Percentiles rank a stretch among this genome's conserved stretches.
These are phyloP conservation scores for Periconia sp. DNA, from an alignment of 2,329 filamentous ascomycete species.

Conservation along the genomic window DNA sequence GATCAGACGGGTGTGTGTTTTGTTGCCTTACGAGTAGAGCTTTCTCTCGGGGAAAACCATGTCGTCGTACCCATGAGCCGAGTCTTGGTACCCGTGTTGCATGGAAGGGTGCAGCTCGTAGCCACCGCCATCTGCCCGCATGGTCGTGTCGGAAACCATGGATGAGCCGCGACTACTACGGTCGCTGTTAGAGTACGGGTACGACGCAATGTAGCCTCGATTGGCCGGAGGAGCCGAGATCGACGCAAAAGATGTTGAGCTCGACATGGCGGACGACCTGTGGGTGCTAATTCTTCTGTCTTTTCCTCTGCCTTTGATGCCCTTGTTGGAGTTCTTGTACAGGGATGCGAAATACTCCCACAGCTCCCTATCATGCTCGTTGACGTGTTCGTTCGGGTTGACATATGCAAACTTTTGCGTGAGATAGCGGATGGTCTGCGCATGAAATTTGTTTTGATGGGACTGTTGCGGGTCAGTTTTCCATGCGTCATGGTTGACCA, in stretches of 20 bases:
- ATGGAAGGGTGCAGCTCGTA: constrained; percentile 32
- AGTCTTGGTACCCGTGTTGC: neutral
- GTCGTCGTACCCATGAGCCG: constrained; percentile 1
- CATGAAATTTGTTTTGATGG: constrained; percentile 94
- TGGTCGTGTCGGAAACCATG: constrained; percentile 31
- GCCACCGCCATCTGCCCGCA: constrained; percentile 20
- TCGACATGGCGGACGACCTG: constrained; percentile 26
- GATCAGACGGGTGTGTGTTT: neutral
- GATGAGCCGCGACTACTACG: constrained; percentile 40
- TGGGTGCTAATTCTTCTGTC: constrained; percentile 65
- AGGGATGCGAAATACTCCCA: constrained; percentile 81
- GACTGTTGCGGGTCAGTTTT: constrained; percentile 55
- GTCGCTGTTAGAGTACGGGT: constrained; percentile 32
- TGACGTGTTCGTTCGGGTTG: constrained; percentile 63
- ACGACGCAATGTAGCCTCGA: constrained; percentile 23
- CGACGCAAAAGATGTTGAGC: constrained; percentile 26
- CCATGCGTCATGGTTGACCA: neutral
- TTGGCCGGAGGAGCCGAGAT: constrained; percentile 22
- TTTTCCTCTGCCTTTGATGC: constrained; percentile 93
- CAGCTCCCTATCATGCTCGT: constrained; percentile 70
- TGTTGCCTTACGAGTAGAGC: neutral
- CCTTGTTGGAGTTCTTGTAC: constrained; percentile 99
- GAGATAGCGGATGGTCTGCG: constrained; percentile 68
- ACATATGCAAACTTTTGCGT: constrained; percentile 70
- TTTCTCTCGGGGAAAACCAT: constrained; percentile 6